Evolutionary conservation across 306 rosid genomes (phyloP).

Genomic region (Sesbania bispinosa): DNA sequence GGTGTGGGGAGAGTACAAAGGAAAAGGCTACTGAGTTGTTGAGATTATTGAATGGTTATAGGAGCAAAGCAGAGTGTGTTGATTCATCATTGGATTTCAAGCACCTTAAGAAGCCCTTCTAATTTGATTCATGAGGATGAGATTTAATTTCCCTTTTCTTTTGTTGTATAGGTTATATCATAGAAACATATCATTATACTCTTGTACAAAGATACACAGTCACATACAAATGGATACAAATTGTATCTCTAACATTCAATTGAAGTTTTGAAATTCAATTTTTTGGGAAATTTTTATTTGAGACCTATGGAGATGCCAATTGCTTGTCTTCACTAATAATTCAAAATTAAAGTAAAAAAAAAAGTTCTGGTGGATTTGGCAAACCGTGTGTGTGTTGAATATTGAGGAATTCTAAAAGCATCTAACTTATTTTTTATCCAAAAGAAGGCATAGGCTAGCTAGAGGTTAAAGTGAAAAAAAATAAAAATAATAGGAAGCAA

Average conservation of each 20-base stretch:
- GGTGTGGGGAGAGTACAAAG: conserved; percentile 58
- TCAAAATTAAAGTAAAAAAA: neutral
- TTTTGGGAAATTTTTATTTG: neutral
- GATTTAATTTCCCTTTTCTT: neutral
- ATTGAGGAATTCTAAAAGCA: neutral
- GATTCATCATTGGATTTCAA: conserved; percentile 65
- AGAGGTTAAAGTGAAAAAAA: neutral
- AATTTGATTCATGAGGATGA: conserved; percentile 10
- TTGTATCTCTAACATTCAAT: conserved; percentile 37
- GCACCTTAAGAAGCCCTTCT: conserved; percentile 67
- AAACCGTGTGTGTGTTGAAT: too few relatives aligned
- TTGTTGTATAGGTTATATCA: conserved; percentile 6
- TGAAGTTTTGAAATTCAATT: conserved; percentile 15
- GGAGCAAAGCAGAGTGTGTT: conserved; percentile 51
- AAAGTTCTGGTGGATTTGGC: neutral
- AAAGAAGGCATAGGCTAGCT: neutral
- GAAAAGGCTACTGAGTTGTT: conserved; percentile 68
- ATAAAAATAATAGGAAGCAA: neutral
- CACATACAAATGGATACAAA: conserved; percentile 20
- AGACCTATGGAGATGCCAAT: neutral
- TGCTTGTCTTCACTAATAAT: neutral
- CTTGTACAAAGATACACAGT: conserved; percentile 34
- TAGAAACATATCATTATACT: conserved; percentile 10
- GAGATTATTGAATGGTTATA: conserved; percentile 63
- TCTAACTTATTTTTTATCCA: neutral